A percentile compares a stretch with the other conserved stretches of the same genome.
Evolutionary conservation across 2,329 filamentous ascomycete genomes (phyloP).

Genomic region (Penicillium paneum): DNA sequence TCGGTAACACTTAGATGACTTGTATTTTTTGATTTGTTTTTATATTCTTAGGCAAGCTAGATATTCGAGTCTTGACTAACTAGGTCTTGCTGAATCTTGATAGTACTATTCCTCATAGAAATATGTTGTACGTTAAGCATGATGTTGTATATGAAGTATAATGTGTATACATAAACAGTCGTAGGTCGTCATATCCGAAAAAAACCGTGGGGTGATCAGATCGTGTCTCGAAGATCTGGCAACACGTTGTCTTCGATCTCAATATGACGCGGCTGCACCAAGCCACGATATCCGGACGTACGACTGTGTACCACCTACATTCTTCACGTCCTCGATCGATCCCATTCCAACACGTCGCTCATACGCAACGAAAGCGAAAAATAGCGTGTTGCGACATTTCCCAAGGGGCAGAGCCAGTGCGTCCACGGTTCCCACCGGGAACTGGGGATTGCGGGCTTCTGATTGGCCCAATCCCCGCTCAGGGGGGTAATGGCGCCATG

Average conservation of each 20-base stretch:
- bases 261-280: neutral
- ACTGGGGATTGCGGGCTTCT: slow-evolving; percentile 4
- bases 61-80: neutral
- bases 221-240: slow-evolving; percentile 13
- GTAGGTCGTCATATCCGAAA: neutral
- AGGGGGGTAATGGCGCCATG: slow-evolving; percentile 11
- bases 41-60: neutral
- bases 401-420: slow-evolving; percentile 2
- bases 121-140: too few species aligned
- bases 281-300: neutral
- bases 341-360: neutral
- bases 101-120: too few species aligned
- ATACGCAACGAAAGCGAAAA: neutral
- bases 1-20: slow-evolving; percentile 26
- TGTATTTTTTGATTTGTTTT: slow-evolving; percentile 17
- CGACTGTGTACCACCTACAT: neutral
- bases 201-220: slow-evolving; percentile 13
- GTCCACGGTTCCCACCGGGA: slow-evolving; percentile 15
- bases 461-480: slow-evolving; percentile 17
- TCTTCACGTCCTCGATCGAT: neutral
- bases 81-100: too few species aligned
- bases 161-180: neutral
- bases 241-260: neutral
- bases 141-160: too few species aligned
- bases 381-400: neutral